phyloP scores from a whole-genome alignment of 2,329 filamentous ascomycete species.

The Cytospora mali region DNA sequence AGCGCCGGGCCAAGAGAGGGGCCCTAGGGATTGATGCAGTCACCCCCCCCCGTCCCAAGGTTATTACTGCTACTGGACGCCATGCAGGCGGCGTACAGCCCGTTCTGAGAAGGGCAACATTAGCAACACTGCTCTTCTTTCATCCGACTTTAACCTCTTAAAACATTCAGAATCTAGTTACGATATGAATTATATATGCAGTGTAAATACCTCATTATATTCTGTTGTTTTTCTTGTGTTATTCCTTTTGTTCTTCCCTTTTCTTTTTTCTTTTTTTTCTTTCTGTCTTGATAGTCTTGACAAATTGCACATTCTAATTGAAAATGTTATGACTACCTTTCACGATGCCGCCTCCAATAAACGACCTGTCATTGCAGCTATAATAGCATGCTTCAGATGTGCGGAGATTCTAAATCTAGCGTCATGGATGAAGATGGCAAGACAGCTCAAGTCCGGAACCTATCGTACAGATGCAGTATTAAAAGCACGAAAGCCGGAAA shows the following conservation, averaged over 20 bases:
- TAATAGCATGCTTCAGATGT: not conserved
- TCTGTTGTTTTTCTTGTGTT: too few species aligned
- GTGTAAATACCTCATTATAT: too few species aligned
- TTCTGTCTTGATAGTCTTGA: not conserved
- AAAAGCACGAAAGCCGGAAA: not conserved
- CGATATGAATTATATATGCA: too few species aligned
- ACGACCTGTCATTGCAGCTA: not conserved
- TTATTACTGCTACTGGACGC: too few species aligned
- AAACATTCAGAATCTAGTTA: not conserved
- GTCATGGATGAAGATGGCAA: not conserved
- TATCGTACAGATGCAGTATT: not conserved
- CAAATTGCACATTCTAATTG: too few species aligned
- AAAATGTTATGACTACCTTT: too few species aligned
- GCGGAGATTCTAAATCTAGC: not conserved
- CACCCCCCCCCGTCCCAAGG: not conserved
- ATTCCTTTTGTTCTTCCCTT: not conserved
- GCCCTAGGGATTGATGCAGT: not conserved
- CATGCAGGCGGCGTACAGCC: not conserved
- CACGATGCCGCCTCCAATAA: not conserved
- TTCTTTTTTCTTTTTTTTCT: not conserved
- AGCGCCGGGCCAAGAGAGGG: not conserved
- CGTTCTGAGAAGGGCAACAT: not conserved
- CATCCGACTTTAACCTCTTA: not conserved
- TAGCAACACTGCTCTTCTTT: not conserved
- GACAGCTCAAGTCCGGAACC: too few species aligned